Evolutionary conservation across 441 rosid genomes (phyloP).

Genomic region (Populus hybrid): DNA sequence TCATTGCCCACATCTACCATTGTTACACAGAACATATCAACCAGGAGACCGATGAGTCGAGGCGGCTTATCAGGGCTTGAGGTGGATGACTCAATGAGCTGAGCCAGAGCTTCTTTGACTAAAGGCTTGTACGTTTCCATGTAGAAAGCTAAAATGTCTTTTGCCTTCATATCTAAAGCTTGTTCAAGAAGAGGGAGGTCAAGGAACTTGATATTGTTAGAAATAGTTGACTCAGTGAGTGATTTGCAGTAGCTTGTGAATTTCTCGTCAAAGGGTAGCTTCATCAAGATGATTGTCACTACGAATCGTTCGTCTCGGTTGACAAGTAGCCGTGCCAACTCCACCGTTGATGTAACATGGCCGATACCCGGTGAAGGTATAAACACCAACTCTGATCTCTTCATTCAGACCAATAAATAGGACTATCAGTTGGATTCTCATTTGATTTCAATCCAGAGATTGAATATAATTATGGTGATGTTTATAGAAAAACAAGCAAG

Average conservation of each 20-base stretch:
- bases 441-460: neutral
- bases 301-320: neutral
- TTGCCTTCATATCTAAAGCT: neutral
- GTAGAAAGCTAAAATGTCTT: neutral
- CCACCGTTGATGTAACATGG: neutral
- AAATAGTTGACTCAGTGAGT: neutral
- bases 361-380: neutral
- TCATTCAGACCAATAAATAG: neutral
- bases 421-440: neutral
- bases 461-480: neutral
- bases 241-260: neutral
- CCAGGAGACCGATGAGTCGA: neutral
- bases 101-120: neutral
- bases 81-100: neutral
- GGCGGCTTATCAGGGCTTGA: neutral
- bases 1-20: neutral
- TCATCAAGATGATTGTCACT: neutral
- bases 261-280: neutral
- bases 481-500: neutral
- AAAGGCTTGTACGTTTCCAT: neutral
- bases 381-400: neutral
- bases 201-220: neutral
- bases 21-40: neutral
- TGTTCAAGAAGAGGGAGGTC: neutral
- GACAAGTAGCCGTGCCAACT: neutral